Percentiles rank a stretch among this genome's conserved stretches.
phyloP scores from a whole-genome alignment of 2,329 filamentous ascomycete genomes.

The Cytospora leucostoma region DNA sequence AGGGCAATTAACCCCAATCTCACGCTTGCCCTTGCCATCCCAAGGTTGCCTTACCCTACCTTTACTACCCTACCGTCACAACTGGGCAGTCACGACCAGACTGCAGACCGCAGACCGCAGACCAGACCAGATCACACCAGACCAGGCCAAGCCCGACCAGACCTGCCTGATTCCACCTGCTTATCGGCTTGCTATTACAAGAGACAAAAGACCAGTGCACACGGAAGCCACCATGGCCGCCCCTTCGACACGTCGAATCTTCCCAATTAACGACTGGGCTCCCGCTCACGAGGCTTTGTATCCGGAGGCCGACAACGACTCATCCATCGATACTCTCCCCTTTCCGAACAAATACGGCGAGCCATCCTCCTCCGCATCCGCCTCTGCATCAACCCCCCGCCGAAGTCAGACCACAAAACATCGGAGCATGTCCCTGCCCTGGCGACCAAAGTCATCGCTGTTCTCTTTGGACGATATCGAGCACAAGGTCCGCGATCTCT shows the following conservation, averaged over 20 bases:
- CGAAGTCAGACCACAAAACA: constrained; percentile 19
- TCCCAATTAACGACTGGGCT: constrained; percentile 46
- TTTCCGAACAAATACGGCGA: constrained; percentile 29
- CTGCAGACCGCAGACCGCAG: no score
- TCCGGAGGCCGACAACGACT: constrained; percentile 32
- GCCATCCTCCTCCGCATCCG: constrained; percentile 28
- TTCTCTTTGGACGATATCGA: constrained; percentile 38
- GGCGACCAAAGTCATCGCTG: constrained; percentile 49
- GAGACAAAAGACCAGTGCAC: no score
- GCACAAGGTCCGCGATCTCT: constrained; percentile 30
- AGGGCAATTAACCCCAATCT: not conserved
- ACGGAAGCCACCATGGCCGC: constrained; percentile 14
- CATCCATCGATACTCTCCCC: constrained; percentile 27
- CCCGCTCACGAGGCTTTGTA: constrained; percentile 47
- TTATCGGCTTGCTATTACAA: not conserved
- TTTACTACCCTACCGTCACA: not conserved
- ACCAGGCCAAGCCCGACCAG: no score
- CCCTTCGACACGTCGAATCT: constrained; percentile 41
- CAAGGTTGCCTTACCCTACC: not conserved
- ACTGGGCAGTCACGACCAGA: not conserved
- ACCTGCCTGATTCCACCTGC: no score
- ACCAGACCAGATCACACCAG: no score
- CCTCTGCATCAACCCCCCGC: constrained; percentile 28
- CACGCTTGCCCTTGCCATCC: not conserved
- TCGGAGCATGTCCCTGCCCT: constrained; percentile 52